A percentile compares a stretch with the other conserved stretches of the same genome.
These are phyloP conservation scores for Alternaria viburni DNA, from an alignment of 2,329 filamentous ascomycete species.

Conservation along the genomic window DNA sequence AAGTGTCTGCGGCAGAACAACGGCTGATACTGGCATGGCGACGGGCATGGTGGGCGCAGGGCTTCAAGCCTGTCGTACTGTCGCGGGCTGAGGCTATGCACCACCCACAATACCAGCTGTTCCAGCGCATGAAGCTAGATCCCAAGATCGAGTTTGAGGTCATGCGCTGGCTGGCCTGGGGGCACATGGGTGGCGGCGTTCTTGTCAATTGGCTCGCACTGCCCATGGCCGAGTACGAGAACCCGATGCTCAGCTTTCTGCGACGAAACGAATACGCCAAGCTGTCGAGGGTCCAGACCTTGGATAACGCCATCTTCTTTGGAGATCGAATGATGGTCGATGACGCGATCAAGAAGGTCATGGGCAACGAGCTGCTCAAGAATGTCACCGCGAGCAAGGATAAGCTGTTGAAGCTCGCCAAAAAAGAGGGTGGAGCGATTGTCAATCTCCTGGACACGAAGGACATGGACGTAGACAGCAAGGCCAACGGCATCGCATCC, in stretches of 20 bases:
- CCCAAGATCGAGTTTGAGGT: conserved; percentile 61
- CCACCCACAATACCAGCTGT: conserved; percentile 76
- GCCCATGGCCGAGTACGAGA: conserved; percentile 80
- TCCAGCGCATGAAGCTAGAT: conserved; percentile 60
- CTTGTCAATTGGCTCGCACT: conserved; percentile 79
- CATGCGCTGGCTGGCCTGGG: conserved; percentile 91
- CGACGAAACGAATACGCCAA: conserved; percentile 76
- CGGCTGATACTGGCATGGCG: conserved; percentile 85
- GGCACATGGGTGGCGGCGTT: conserved; percentile 83
- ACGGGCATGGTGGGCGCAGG: conserved; percentile 93
- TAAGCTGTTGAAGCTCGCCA: conserved; percentile 63
- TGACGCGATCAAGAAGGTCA: conserved; percentile 49
- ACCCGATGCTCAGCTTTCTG: conserved; percentile 73
- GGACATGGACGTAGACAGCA: conserved; percentile 69
- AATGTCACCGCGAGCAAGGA: conserved; percentile 63
- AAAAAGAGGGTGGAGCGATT: conserved; percentile 64
- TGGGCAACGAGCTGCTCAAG: conserved; percentile 61
- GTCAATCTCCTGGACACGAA: conserved; percentile 60
- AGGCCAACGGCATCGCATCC: conserved; percentile 74
- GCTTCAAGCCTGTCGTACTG: conserved; percentile 84
- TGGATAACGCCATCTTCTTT: conserved; percentile 75
- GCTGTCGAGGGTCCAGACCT: conserved; percentile 74
- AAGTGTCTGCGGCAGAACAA: conserved; percentile 74
- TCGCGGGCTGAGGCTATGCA: conserved; percentile 80
- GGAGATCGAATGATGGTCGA: conserved; percentile 65